Evolutionary conservation across 1,284 basidiomycete genomes (phyloP).

Genomic region (Mycena sp.): DNA sequence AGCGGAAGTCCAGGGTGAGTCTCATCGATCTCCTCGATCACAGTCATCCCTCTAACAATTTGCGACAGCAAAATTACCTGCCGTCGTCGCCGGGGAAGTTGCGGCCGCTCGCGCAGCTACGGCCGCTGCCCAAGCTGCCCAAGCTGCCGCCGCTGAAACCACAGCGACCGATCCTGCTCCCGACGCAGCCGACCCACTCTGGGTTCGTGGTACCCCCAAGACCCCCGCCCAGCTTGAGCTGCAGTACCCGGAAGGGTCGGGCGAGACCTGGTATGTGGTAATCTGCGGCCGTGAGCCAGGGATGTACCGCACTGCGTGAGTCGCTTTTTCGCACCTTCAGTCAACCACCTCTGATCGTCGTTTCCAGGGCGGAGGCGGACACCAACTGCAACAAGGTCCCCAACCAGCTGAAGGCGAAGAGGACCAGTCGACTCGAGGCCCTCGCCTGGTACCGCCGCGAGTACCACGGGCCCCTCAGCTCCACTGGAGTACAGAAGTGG

Average conservation of each 20-base stretch:
- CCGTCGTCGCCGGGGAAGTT: neutral
- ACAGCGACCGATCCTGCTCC: neutral
- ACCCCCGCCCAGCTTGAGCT: constrained; percentile 4
- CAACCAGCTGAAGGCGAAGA: constrained; percentile 17
- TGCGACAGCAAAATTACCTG: neutral
- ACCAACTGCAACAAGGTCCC: constrained; percentile 10
- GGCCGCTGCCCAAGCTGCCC: neutral
- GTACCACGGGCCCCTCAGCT: neutral
- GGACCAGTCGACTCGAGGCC: constrained; percentile 7
- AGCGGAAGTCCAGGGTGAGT: constrained; percentile 14
- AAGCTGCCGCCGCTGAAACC: neutral
- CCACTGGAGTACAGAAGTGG: constrained; percentile 16
- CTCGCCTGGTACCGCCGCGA: constrained; percentile 2
- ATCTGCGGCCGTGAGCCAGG: constrained; percentile 12
- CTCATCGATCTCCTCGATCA: neutral
- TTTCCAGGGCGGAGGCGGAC: constrained; percentile 10
- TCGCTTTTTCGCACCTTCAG: neutral
- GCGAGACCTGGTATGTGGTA: constrained; percentile 14
- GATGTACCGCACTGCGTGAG: constrained; percentile 15
- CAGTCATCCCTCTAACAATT: neutral
- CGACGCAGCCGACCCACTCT: neutral
- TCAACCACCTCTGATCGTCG: neutral
- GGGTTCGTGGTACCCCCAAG: neutral
- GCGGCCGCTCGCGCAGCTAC: neutral
- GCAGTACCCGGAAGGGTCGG: constrained; percentile 8